A percentile compares a stretch with the other conserved stretches of the same genome.
Evolutionary conservation across 208 protist species (phyloP).

Genomic region (Endotrypanum monterogeii): DNA sequence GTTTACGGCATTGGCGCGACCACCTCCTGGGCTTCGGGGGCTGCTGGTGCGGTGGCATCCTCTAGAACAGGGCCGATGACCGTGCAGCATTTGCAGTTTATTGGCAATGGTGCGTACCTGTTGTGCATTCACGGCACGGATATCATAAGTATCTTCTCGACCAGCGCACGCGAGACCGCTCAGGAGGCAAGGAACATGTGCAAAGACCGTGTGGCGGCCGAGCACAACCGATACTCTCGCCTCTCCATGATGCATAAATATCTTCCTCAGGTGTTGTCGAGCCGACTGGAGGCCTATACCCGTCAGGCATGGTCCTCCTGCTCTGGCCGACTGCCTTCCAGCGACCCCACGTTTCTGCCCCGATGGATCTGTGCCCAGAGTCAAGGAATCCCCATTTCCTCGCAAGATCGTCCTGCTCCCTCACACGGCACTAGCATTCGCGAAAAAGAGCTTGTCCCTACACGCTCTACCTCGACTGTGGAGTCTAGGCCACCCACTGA

Average conservation of each 20-base stretch:
- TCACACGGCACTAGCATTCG: no score
- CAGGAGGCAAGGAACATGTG: constrained; percentile 30
- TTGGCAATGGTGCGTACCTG: constrained; percentile 36
- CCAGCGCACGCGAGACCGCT: constrained; percentile 20
- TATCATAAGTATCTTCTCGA: constrained; percentile 38
- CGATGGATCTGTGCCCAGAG: constrained; percentile 43
- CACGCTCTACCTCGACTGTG: constrained; percentile 15
- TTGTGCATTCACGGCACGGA: constrained; percentile 31
- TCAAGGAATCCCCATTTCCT: constrained; percentile 15
- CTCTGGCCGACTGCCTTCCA: constrained; percentile 39
- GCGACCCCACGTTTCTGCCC: constrained; percentile 44
- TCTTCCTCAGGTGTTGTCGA: constrained; percentile 20
- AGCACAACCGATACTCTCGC: constrained; percentile 37
- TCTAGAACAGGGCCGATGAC: neutral
- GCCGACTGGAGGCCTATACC: constrained; percentile 32
- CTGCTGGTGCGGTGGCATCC: constrained; percentile 8
- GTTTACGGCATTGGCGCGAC: constrained; percentile 1
- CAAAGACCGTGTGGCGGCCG: constrained; percentile 27
- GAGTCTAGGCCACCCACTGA: constrained; percentile 2
- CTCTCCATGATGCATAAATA: constrained; percentile 27
- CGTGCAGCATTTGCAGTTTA: constrained; percentile 45
- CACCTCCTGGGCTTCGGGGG: constrained; percentile 20
- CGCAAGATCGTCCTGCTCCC: neutral
- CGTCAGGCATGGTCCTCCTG: constrained; percentile 67
- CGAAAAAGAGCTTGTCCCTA: constrained; percentile 6